Percentiles rank a stretch among this genome's conserved stretches.
Conservation (phyloP, 768 basidiomycete genomes). For the Scleroderma bovista region DNA sequence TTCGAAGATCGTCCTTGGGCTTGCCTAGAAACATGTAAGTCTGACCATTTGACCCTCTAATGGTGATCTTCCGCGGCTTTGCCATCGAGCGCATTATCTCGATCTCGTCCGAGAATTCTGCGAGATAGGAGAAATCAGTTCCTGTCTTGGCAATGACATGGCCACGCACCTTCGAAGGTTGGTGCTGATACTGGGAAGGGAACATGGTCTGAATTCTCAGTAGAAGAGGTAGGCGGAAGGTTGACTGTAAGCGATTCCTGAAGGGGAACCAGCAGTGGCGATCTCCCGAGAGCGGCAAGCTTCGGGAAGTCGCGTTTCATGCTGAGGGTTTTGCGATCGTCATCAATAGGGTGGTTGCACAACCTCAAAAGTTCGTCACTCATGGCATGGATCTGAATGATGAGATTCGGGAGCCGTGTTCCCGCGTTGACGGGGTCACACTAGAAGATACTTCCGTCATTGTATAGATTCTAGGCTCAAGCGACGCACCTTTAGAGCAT, state of each 20-base stretch:
- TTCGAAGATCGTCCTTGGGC: conserved; percentile 94
- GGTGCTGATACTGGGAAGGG: conserved; percentile 79
- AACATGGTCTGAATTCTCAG: conserved; percentile 52
- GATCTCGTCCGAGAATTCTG: conserved; percentile 79
- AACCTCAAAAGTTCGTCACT: conserved; percentile 64
- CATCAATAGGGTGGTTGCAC: conserved; percentile 49
- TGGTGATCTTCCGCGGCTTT: conserved; percentile 85
- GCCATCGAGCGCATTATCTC: conserved; percentile 90
- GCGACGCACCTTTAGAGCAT: conserved; percentile 49
- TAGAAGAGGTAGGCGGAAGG: conserved; percentile 68
- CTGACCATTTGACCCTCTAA: conserved; percentile 77
- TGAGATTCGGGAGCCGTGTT: conserved; percentile 42
- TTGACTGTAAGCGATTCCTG: conserved; percentile 89
- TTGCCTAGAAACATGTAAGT: conserved; percentile 91
- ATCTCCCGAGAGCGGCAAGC: conserved; percentile 53
- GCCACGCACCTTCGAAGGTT: conserved; percentile 65
- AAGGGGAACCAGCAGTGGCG: conserved; percentile 77
- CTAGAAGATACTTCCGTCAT: conserved; percentile 25
- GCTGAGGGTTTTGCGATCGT: conserved; percentile 32
- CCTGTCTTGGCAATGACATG: neutral
- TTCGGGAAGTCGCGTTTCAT: conserved; percentile 50
- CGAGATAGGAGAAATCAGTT: neutral
- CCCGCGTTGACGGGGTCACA: conserved; percentile 38
- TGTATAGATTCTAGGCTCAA: neutral
- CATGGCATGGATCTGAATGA: conserved; percentile 53